These are phyloP conservation scores for Arabis hirsuta DNA, from an alignment of 345 rosid genomes.

Conservation along the genomic window DNA sequence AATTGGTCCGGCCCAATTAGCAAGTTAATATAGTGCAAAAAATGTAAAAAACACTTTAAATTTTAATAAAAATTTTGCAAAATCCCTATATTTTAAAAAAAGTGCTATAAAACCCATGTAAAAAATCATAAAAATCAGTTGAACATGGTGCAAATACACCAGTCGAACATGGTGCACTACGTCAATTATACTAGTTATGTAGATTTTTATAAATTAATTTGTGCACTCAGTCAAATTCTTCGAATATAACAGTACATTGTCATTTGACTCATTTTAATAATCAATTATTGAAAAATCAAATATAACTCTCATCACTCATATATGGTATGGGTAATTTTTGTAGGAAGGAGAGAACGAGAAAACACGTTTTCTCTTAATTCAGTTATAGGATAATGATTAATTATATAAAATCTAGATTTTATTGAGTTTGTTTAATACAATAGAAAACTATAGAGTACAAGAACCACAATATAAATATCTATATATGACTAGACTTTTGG, in stretches of 20 bases:
- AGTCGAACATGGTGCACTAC: too few relatives aligned
- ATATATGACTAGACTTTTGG: neutral
- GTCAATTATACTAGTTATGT: neutral
- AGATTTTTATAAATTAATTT: neutral
- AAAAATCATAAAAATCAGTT: too few relatives aligned
- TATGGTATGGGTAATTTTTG: constrained; percentile 2
- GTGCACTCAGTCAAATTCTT: neutral
- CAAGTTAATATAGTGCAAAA: too few relatives aligned
- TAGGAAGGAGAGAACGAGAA: neutral
- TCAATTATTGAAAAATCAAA: neutral
- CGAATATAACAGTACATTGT: neutral
- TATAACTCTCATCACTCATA: neutral
- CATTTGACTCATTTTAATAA: neutral
- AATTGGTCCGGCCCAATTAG: too few relatives aligned
- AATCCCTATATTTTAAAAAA: too few relatives aligned
- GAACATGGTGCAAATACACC: too few relatives aligned
- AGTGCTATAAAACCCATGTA: too few relatives aligned
- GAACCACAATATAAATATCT: neutral
- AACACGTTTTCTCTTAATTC: neutral
- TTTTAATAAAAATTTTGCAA: too few relatives aligned
- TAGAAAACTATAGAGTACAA: neutral
- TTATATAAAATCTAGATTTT: neutral
- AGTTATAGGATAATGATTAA: neutral
- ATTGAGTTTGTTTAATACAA: neutral
- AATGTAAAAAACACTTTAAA: too few relatives aligned